phyloP scores from a whole-genome alignment of 177 flowering plant genomes.

The Vitis hybrid region DNA sequence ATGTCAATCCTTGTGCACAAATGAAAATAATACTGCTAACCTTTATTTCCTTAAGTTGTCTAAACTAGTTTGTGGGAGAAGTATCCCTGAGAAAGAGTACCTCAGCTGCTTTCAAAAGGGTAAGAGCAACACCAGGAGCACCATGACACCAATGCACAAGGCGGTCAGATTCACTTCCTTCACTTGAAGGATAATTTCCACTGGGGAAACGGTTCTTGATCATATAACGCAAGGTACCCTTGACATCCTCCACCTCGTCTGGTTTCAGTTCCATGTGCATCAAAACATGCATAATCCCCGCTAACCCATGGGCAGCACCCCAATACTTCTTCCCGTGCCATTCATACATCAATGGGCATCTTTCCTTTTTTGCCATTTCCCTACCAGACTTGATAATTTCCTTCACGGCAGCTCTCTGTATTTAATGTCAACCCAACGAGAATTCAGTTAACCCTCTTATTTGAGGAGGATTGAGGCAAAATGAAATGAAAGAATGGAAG shows the following conservation, averaged over 20 bases:
- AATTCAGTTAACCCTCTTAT: neutral
- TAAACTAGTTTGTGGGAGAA: no score
- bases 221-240: constrained; percentile 71
- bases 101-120: constrained; percentile 77
- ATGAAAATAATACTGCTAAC: no score
- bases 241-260: constrained; percentile 66
- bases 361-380: constrained; percentile 34
- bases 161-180: constrained; percentile 51
- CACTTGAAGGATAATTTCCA: constrained; percentile 79
- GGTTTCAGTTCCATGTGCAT: constrained; percentile 66
- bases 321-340: constrained; percentile 85
- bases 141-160: constrained; percentile 97
- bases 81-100: constrained; percentile 22
- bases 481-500: neutral
- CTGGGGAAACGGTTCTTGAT: constrained; percentile 66
- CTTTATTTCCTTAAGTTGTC: no score
- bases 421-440: neutral
- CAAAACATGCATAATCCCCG: constrained; percentile 79
- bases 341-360: constrained; percentile 77
- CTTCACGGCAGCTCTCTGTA: constrained; percentile 49
- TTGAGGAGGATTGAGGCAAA: neutral
- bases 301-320: constrained; percentile 95
- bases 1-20: no score
- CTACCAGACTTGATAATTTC: constrained; percentile 65
- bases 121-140: constrained; percentile 78